These are phyloP conservation scores for Cercophora samala DNA, from an alignment of 495 filamentous ascomycete genomes.

Conservation along the genomic window DNA sequence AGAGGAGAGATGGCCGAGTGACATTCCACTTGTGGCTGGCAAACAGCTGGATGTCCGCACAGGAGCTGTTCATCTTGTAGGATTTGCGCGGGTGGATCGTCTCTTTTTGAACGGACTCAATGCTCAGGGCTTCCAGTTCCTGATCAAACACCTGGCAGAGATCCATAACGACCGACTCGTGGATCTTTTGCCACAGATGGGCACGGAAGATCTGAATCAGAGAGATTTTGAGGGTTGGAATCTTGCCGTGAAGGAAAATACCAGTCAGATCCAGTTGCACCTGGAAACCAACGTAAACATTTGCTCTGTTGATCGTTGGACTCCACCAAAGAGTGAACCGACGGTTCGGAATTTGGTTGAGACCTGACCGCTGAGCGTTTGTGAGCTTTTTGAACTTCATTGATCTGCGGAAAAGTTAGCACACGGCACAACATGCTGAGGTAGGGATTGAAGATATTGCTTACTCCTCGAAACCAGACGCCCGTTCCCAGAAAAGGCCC, in stretches of 20 bases:
- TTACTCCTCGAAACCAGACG: conserved; percentile 39
- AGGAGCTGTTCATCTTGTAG: conserved; percentile 99
- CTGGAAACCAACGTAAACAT: conserved; percentile 95
- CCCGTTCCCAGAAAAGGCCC: conserved; percentile 97
- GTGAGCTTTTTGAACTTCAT: conserved; percentile 99
- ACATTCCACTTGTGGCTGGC: conserved; percentile 99
- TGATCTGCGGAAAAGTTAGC: conserved; percentile 37
- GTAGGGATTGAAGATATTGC: background rate
- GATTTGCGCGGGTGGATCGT: conserved; percentile 99
- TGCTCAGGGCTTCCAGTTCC: conserved; percentile 91
- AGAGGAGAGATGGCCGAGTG: conserved; percentile 84
- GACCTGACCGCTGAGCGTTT: conserved; percentile 95
- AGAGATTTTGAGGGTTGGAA: conserved; percentile 97
- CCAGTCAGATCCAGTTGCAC: conserved; percentile 97
- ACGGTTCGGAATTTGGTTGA: conserved; percentile 99
- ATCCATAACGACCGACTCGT: conserved; percentile 99
- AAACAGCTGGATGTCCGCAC: conserved; percentile 96
- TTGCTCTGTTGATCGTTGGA: conserved; percentile 73
- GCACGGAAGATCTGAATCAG: conserved; percentile 99
- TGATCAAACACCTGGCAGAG: conserved; percentile 99
- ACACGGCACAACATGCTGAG: conserved; percentile 68
- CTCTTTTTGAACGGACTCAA: conserved; percentile 99
- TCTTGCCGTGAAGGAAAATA: conserved; percentile 99
- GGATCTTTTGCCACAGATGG: conserved; percentile 99
- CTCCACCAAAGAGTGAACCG: conserved; percentile 99